These are phyloP conservation scores for Vanrija humicola DNA, from an alignment of 1,284 basidiomycete species.

Conservation along the genomic window DNA sequence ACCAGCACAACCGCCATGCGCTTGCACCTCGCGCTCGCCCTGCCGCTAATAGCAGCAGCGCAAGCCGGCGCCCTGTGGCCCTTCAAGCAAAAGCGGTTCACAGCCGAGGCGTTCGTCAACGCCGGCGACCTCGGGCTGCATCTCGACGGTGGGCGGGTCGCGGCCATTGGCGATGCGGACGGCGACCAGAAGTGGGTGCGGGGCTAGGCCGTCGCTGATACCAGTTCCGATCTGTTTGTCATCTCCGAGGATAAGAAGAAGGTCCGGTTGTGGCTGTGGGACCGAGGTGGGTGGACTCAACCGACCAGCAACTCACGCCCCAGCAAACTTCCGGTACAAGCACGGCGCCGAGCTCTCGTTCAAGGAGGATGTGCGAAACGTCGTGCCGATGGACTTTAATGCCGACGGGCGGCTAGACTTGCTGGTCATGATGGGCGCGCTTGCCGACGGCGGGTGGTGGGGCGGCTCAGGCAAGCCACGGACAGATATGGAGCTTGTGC, in stretches of 20 bases:
- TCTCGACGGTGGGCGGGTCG: constrained; percentile 60
- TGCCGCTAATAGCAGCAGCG: constrained; percentile 4
- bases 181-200: constrained; percentile 83
- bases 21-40: constrained; percentile 5
- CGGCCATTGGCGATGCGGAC: constrained; percentile 91
- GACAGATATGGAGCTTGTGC: constrained; percentile 67
- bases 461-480: constrained; percentile 33
- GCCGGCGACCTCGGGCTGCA: constrained; percentile 77
- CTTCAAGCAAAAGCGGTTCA: constrained; percentile 77
- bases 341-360: constrained; percentile 54
- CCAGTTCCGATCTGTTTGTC: constrained; percentile 74
- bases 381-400: constrained; percentile 88
- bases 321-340: constrained; percentile 37
- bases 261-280: constrained; percentile 74
- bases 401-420: constrained; percentile 87
- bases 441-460: constrained; percentile 52
- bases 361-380: constrained; percentile 54
- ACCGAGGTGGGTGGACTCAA: constrained; percentile 59
- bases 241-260: constrained; percentile 69
- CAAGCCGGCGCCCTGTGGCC: constrained; percentile 57
- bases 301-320: neutral
- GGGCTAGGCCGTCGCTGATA: neutral
- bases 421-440: constrained; percentile 68
- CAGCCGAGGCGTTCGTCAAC: constrained; percentile 74
- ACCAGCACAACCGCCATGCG: constrained; percentile 1